Evolutionary conservation across 2,329 filamentous ascomycete genomes (phyloP), one percentile per base, ranked within the genome.

Genomic region (Penicillium sp.): DNA sequence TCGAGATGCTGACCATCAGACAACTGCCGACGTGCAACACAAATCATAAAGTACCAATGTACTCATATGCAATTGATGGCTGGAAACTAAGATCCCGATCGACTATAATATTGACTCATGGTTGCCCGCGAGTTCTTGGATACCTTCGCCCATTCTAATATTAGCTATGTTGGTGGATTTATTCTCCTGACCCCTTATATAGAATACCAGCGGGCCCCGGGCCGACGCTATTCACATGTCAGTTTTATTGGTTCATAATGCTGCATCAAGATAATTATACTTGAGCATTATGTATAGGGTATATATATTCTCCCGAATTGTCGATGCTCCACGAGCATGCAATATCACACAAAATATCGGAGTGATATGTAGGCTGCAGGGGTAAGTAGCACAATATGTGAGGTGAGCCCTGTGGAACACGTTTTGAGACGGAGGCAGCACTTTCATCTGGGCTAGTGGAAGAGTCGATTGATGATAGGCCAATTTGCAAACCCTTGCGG

Each of bases 401-500:
- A 21, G 10, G 27, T 48, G 46, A 39, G 45, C 31, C 32, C 3
- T 40, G 34, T 29, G 46, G 46, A 21, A n/a, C 46, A 27, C 13
- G 7, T 31, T 31, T 21, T 9, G 35, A 5, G 16, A 34, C 29
- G 15, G 31, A 44, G 41, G n/a, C 6, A 34, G 21, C 13, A 16
- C 31, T 23, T 34, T 34, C 18, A 46, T 10, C 23, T n/a, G 15
- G 16, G 4, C 31, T 46, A 46, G 15, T 15, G 32, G 44, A 35
- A 46, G 4, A 35, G 10, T n/a, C 15, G 31, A 25, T 46, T 46
- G 21, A 37, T 51, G 31, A 51, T 51, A 51, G 48, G 48, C 18
- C 41, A 21, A 46, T 6, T n/a, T n/a, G 23, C 21, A 42, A 32
- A 53, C 37, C 50, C 44, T 53, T 53, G 25, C 50, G 34, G 50